Base-by-base conservation (phyloP, 1,284 basidiomycete species). In the Sanghuangporus baumii region DNA sequence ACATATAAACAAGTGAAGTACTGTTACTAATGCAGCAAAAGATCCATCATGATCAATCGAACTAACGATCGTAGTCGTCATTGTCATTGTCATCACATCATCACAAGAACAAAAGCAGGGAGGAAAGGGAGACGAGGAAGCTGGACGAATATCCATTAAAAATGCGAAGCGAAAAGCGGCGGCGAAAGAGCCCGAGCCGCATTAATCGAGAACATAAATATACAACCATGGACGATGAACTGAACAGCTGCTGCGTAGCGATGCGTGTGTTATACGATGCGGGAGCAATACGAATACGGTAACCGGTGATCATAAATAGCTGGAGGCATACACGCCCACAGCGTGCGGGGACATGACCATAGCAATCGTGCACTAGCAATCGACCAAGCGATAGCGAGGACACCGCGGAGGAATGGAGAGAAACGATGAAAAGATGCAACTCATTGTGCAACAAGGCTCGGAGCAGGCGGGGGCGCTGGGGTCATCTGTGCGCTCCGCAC, bases 401-500 rank as follows among this genome's bases (percentile, higher is more conserved):
- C 34, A 18, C 31, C 26, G 52, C 52, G 52, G 34, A 36, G 47
- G 18, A 55, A 38, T 1, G 36, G 16, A 47, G 37, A 36, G 14
- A 14, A 55, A n/a, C 8, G 37, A 55, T 36, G 3, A 36, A 26
- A 16, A 23, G 7, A 16, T 12, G 52, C 51, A 12, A 57, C 47
- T 55, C 34, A 63, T 47, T 51, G 58, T n/a, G 62, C 57, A 12
- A 52, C 48, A n/a, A 63, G 46, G 34, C 51, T 55, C n/a, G 62
- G 62, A 20, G 62, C 51, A 37, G 62, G 62, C 14, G 20, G 50
- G 14, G 57, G 58, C 2, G 26, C 58, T n/a, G 62, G 62, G 40
- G 62, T 63, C 20, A 56, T 57, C 51, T 63, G 62, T 52, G 46
- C 51, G 37, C 62, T 63, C 16, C 36, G 60, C 38, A 55, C 43